Evolutionary conservation across 257 asterid genomes (phyloP).

Genomic region (Dorcoceras hygrometricum): DNA sequence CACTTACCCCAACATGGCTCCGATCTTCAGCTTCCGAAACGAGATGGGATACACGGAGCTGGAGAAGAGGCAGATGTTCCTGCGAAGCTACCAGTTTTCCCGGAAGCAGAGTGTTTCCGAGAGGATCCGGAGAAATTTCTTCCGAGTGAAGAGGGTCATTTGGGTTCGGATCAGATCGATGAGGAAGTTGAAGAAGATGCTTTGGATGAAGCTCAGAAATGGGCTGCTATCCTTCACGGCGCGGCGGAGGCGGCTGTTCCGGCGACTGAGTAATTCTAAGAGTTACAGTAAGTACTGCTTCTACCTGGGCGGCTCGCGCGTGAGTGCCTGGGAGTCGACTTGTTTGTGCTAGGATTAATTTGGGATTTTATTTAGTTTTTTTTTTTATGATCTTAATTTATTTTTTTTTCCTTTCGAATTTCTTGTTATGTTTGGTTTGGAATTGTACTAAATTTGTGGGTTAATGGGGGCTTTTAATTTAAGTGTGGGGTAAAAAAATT

Average conservation of each 20-base stretch:
- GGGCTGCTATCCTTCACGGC: slow-evolving; percentile 34
- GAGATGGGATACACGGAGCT: slow-evolving; percentile 42
- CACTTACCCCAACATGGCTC: slow-evolving; percentile 23
- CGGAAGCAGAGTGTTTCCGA: slow-evolving; percentile 54
- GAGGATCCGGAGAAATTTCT: slow-evolving; percentile 42
- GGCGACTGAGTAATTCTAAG: slow-evolving; percentile 23
- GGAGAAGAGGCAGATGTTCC: slow-evolving; percentile 64
- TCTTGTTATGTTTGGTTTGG: not conserved
- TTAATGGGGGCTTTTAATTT: not conserved
- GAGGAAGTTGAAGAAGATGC: slow-evolving; percentile 38
- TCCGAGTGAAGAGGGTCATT: slow-evolving; percentile 51
- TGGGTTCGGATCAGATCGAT: slow-evolving; percentile 53
- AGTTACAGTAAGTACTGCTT: not conserved
- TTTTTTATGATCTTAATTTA: too few species aligned
- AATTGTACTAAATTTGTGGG: not conserved
- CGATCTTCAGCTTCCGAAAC: slow-evolving; percentile 34
- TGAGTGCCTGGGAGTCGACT: not conserved
- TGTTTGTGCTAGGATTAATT: not conserved
- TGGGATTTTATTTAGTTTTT: not conserved
- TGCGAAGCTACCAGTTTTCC: slow-evolving; percentile 72
- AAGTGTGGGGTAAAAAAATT: too few species aligned
- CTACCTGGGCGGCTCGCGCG: not conserved
- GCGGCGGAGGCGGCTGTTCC: slow-evolving; percentile 35
- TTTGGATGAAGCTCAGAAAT: slow-evolving; percentile 47
- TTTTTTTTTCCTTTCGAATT: too few species aligned